A percentile compares a stretch with the other conserved stretches of the same genome.
These are phyloP conservation scores for Sphaerulina musiva DNA, from an alignment of 2,329 filamentous ascomycete species.

Conservation along the genomic window DNA sequence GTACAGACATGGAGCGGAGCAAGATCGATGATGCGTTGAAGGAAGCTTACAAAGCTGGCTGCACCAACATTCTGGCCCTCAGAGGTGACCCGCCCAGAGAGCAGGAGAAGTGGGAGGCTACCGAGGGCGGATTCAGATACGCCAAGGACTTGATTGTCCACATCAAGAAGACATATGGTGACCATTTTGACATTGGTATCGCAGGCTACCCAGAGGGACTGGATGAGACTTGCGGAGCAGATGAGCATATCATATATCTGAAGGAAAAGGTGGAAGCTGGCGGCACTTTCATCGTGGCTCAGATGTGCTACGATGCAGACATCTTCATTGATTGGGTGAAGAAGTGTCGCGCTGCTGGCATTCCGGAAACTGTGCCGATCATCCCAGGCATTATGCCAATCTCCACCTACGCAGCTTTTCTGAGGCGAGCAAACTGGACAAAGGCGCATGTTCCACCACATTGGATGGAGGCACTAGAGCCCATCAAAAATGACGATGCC, in stretches of 20 bases:
- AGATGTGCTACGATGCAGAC: slow-evolving; percentile 99
- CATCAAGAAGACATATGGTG: slow-evolving; percentile 69
- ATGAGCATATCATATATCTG: slow-evolving; percentile 78
- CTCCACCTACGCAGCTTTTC: slow-evolving; percentile 86
- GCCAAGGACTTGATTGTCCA: slow-evolving; percentile 84
- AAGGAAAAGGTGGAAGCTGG: slow-evolving; percentile 97
- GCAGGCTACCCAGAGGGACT: slow-evolving; percentile 94
- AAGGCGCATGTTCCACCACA: slow-evolving; percentile 72
- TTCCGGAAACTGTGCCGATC: slow-evolving; percentile 63
- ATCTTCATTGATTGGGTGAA: slow-evolving; percentile 88
- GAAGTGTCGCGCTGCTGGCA: slow-evolving; percentile 77
- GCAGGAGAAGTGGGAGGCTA: slow-evolving; percentile 85
- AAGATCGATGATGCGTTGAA: slow-evolving; percentile 85
- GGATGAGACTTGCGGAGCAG: slow-evolving; percentile 85
- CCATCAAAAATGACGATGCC: slow-evolving; percentile 93
- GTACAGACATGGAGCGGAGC: slow-evolving; percentile 91
- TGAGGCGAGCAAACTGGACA: slow-evolving; percentile 85
- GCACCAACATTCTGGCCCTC: slow-evolving; percentile 92
- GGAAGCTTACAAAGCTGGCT: slow-evolving; percentile 87
- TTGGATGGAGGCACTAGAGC: slow-evolving; percentile 78
- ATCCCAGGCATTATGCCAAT: slow-evolving; percentile 90
- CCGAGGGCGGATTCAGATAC: slow-evolving; percentile 75
- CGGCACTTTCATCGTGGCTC: slow-evolving; percentile 88
- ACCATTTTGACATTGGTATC: slow-evolving; percentile 95
- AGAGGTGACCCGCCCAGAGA: slow-evolving; percentile 90